phyloP scores from a whole-genome alignment of 768 basidiomycete genomes.

The Lactifluus subvellereus region DNA sequence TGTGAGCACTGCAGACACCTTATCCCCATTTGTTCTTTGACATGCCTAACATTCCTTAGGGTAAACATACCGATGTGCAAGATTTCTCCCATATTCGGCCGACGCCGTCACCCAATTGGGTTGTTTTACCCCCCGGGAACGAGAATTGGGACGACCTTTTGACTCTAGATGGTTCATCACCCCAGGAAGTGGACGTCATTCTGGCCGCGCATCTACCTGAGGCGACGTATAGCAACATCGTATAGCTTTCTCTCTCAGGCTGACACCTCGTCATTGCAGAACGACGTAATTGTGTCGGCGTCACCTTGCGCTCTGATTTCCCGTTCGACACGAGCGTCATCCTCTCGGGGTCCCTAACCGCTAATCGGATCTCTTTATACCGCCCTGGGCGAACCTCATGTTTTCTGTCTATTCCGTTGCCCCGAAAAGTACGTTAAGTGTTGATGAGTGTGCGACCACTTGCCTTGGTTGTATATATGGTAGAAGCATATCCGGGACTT shows the following conservation, averaged over 20 bases:
- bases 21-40: background rate
- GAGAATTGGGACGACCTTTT: slow-evolving; percentile 15
- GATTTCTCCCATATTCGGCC: slow-evolving; percentile 82
- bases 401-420: too few relatives aligned
- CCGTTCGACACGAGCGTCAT: too few relatives aligned
- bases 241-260: background rate
- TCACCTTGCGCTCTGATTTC: background rate
- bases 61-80: slow-evolving; percentile 50
- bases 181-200: background rate
- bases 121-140: background rate
- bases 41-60: slow-evolving; percentile 27
- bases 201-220: slow-evolving; percentile 11
- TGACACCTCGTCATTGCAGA: background rate
- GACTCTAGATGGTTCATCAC: background rate
- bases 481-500: too few relatives aligned
- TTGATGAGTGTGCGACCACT: too few relatives aligned
- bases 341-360: too few relatives aligned
- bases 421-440: too few relatives aligned
- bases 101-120: slow-evolving; percentile 74
- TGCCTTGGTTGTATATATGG: too few relatives aligned
- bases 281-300: background rate
- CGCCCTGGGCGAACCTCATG: too few relatives aligned
- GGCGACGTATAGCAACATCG: background rate
- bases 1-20: background rate
- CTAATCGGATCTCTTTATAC: too few relatives aligned